A percentile compares a stretch with the other conserved stretches of the same genome.
phyloP scores from a whole-genome alignment of 2,329 filamentous ascomycete species.

The Teratosphaeria pseudoeucalypti region DNA sequence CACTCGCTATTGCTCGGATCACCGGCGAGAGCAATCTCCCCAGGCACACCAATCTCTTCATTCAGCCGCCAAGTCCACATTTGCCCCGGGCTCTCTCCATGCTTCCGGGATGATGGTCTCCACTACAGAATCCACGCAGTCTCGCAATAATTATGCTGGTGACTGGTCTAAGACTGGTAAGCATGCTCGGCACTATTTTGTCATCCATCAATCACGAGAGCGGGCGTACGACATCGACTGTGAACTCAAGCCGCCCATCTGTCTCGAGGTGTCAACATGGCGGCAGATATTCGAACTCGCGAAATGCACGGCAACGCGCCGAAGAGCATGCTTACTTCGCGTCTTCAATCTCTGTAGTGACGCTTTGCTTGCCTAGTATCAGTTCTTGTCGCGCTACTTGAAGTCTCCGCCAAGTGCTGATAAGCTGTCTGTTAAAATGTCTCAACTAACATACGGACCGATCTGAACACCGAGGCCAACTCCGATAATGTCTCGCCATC shows the following conservation, averaged over 20 bases:
- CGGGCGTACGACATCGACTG: no score
- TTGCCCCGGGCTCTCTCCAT: not conserved
- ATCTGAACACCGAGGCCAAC: not conserved
- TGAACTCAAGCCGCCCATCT: no score
- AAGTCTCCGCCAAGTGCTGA: not conserved
- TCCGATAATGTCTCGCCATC: not conserved
- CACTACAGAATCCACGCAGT: not conserved
- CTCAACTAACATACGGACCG: not conserved
- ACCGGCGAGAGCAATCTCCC: no score
- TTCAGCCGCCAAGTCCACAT: not conserved
- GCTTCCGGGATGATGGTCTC: not conserved
- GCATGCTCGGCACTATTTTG: not conserved
- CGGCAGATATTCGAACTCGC: no score
- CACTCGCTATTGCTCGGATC: no score
- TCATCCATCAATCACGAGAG: not conserved
- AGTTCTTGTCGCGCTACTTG: not conserved
- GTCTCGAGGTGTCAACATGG: no score
- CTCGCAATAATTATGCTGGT: not conserved
- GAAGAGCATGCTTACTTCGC: no score
- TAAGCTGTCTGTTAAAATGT: not conserved
- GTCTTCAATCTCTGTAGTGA: not conserved
- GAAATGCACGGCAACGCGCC: no score
- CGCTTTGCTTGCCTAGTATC: not conserved
- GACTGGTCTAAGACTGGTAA: not conserved
- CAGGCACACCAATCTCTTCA: not conserved